A percentile compares a stretch with the other conserved stretches of the same genome.
Conservation (phyloP, 768 basidiomycete species). For the Agrocybe pediades region DNA sequence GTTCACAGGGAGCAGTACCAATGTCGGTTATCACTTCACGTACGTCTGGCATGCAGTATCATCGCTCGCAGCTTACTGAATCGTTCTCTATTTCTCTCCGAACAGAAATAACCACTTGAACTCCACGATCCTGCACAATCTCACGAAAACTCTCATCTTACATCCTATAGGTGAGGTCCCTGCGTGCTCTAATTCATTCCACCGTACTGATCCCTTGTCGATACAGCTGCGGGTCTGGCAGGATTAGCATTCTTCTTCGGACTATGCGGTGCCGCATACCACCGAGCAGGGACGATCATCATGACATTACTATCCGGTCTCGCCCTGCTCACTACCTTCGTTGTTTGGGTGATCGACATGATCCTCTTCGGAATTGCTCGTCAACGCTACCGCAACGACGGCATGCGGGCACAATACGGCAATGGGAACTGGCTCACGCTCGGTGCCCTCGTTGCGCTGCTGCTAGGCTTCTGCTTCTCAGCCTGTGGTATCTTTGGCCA, state of each 20-base stretch:
- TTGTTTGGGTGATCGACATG: slow-evolving; percentile 80
- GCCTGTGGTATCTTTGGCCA: slow-evolving; percentile 68
- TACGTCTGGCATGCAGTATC: slow-evolving; percentile 28
- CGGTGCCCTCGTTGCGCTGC: slow-evolving; percentile 67
- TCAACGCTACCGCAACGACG: slow-evolving; percentile 51
- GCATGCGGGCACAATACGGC: slow-evolving; percentile 58
- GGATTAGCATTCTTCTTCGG: slow-evolving; percentile 70
- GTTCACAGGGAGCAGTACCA: slow-evolving; percentile 54
- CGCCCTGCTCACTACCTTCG: slow-evolving; percentile 64
- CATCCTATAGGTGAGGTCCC: slow-evolving; percentile 81
- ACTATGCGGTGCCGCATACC: slow-evolving; percentile 63
- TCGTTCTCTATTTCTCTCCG: not conserved
- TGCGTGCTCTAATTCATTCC: too few relatives aligned
- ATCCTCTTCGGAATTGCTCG: slow-evolving; percentile 75
- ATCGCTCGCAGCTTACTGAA: not conserved
- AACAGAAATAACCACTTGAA: slow-evolving; percentile 47
- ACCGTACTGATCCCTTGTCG: too few relatives aligned
- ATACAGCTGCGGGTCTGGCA: slow-evolving; percentile 60
- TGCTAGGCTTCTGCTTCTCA: slow-evolving; percentile 67
- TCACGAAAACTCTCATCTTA: slow-evolving; percentile 74
- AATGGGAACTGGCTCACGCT: slow-evolving; percentile 86
- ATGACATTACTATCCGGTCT: slow-evolving; percentile 73
- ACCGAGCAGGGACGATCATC: slow-evolving; percentile 72
- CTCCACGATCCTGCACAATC: slow-evolving; percentile 58
- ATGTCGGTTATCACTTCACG: slow-evolving; percentile 64